A percentile compares a stretch with the other conserved stretches of the same genome.
phyloP scores from a whole-genome alignment of 441 rosid species.

The Erodium moschatum region DNA sequence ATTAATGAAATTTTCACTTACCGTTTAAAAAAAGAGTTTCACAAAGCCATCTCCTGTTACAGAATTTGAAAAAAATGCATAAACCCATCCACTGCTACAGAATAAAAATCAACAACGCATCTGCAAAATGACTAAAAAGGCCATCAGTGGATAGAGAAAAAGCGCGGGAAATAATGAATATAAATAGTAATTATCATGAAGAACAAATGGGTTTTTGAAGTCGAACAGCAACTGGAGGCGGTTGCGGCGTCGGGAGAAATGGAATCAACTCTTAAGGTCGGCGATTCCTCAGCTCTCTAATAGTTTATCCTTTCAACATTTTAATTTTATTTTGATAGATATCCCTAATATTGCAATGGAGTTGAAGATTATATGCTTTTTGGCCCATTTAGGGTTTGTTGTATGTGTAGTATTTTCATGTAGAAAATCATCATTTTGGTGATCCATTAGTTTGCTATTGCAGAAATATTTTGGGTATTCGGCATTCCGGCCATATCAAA shows the following conservation, averaged over 20 bases:
- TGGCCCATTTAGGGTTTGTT: background rate
- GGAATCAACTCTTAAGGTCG: slow-evolving; percentile 6
- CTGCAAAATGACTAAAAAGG: background rate
- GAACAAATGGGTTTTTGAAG: background rate
- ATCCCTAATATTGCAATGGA: background rate
- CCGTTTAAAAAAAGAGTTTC: too few relatives aligned
- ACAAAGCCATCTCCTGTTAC: too few relatives aligned
- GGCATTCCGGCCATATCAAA: slow-evolving; percentile 35
- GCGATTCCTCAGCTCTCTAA: background rate
- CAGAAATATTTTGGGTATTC: slow-evolving; percentile 38
- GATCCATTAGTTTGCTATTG: background rate
- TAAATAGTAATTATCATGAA: background rate
- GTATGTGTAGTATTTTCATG: background rate
- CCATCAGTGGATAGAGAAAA: background rate
- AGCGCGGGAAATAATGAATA: slow-evolving; percentile 7
- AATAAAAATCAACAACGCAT: background rate
- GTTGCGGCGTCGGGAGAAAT: background rate
- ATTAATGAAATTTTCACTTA: too few relatives aligned
- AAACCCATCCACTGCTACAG: too few relatives aligned
- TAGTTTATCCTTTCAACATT: background rate
- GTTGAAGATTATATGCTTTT: background rate
- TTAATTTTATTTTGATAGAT: background rate
- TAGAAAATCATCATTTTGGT: background rate
- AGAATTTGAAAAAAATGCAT: too few relatives aligned
- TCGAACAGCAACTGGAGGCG: background rate